Percentiles rank a stretch among this genome's conserved stretches.
phyloP scores from a whole-genome alignment of 176 grass and related monocot species.

The Pontederia paniculata region DNA sequence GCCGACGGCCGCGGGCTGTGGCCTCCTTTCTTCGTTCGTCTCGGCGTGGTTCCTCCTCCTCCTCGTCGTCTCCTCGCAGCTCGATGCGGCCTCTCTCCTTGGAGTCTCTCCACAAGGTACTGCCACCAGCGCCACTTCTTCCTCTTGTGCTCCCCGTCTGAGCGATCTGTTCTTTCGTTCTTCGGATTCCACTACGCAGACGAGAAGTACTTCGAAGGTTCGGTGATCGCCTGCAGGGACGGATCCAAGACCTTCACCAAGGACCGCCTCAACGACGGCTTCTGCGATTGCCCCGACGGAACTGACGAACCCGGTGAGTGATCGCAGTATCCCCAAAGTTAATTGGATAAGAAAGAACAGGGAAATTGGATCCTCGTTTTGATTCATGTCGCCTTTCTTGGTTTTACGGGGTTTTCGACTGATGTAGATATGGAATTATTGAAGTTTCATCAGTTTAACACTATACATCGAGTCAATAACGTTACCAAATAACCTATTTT shows the following conservation, averaged over 20 bases:
- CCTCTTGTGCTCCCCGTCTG: background rate
- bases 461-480: too few relatives aligned
- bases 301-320: conserved; percentile 64
- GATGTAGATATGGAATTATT: too few relatives aligned
- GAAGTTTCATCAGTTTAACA: too few relatives aligned
- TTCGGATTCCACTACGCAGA: conserved; percentile 27
- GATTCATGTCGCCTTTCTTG: too few relatives aligned
- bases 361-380: too few relatives aligned
- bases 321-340: too few relatives aligned
- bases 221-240: conserved; percentile 74
- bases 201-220: conserved; percentile 52
- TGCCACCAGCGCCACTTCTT: conserved; percentile 3
- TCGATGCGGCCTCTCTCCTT: conserved; percentile 26
- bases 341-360: too few relatives aligned
- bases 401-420: too few relatives aligned
- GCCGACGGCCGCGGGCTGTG: background rate
- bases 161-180: background rate
- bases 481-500: too few relatives aligned
- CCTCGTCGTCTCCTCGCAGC: conserved; percentile 22
- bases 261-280: conserved; percentile 68
- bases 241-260: conserved; percentile 58
- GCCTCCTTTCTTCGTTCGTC: conserved; percentile 24
- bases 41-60: conserved; percentile 31
- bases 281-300: conserved; percentile 77
- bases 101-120: conserved; percentile 47